Evolutionary conservation across 73 alveolate genomes (phyloP), one percentile per base, ranked within the genome.

Genomic region (Tetrahymena malaccensis): DNA sequence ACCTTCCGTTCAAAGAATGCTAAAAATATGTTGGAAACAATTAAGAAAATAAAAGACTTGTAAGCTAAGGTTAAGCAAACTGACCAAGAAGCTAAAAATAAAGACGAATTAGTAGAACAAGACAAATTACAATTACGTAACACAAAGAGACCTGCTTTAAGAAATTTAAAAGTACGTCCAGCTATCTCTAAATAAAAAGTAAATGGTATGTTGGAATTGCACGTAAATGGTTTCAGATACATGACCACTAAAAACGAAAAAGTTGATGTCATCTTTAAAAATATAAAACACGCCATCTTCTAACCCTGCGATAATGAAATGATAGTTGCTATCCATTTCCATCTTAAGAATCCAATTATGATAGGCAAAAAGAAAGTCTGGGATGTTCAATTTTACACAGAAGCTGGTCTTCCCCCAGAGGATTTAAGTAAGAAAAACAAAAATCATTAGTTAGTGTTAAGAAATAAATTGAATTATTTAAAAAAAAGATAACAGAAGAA

Each of bases 381-480:
- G 70, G 99, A 99, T 95, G 98, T 99, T 84, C 98, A 99, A 96
- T 99, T 99, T 96, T 99, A 97, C 96, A 96, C 98, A 55, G 99
- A 99, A 96, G 98, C 99, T 83, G 99, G 99, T 25, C 96, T 98
- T 10, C 98, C 97, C 83, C 99, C 98, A 10, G 99, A 99, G 96
- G 99, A 99, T 94, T 85, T 99, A 50, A 84, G 96, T 95, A 38
- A 97, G 94, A 50, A 96, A 19, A 19, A 5, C 16, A 5, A 10
- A 19, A 5, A 50, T 21, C 9, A 2, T 50, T 50, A 11, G 25
- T 11, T 13, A 2, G 83, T 40, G 3, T 40, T 40, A 40, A 4
- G 9, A 40, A 7, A 0, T 4, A 40, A 40, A 40, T 40, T 40
- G 25, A 70, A 70, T n/a, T 70, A 0, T 0, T 70, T n/a, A n/a